Percentiles rank a stretch among this genome's conserved stretches.
These are phyloP conservation scores for Clonostachys byssicola DNA, from an alignment of 2,329 filamentous ascomycete genomes.

Conservation along the genomic window DNA sequence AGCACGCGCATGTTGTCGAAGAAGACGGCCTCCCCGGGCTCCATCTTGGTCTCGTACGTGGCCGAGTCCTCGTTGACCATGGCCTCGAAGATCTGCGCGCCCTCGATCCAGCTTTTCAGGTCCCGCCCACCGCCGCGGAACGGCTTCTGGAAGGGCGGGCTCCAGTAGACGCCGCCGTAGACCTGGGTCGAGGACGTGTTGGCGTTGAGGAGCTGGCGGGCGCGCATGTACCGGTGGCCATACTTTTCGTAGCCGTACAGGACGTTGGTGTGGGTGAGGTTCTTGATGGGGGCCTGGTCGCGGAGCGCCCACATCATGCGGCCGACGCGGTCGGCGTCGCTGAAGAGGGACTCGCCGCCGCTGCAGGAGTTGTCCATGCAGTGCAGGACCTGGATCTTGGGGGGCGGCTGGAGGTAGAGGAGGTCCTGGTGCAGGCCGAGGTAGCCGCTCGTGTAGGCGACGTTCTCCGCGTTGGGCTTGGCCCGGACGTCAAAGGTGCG, in stretches of 20 bases:
- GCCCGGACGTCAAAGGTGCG: constrained; percentile 84
- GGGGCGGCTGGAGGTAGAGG: constrained; percentile 76
- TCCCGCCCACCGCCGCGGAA: constrained; percentile 21
- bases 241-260: constrained; percentile 69
- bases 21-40: constrained; percentile 83
- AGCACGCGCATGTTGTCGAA: constrained; percentile 86
- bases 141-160: constrained; percentile 73
- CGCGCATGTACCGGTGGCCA: constrained; percentile 53
- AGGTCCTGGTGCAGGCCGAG: constrained; percentile 93
- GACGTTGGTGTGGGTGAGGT: constrained; percentile 20
- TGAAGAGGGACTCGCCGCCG: constrained; percentile 85
- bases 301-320: constrained; percentile 20
- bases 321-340: constrained; percentile 65
- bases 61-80: constrained; percentile 53
- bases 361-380: constrained; percentile 76
- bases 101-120: constrained; percentile 36
- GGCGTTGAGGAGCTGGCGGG: neutral
- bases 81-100: constrained; percentile 50
- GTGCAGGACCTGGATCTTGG: constrained; percentile 83
- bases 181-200: constrained; percentile 7
- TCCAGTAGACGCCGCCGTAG: constrained; percentile 49
- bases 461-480: constrained; percentile 80
- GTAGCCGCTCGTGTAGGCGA: constrained; percentile 80
- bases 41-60: constrained; percentile 68
- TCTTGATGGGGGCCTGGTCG: constrained; percentile 16